phyloP scores from a whole-genome alignment of 768 basidiomycete species.

The Phaeotremella fagi region DNA sequence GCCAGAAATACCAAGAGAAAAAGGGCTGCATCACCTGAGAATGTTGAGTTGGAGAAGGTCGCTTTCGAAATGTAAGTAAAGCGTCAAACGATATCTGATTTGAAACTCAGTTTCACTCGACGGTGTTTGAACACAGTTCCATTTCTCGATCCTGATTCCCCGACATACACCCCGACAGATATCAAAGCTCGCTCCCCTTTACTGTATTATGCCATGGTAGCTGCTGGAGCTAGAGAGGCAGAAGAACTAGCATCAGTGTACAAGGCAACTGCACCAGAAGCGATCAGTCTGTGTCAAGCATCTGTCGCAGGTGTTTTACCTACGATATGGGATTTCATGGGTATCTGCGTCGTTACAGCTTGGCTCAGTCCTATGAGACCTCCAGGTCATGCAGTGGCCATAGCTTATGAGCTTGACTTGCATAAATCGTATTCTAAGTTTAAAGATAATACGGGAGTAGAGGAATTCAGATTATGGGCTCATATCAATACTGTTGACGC shows the following conservation, averaged over 20 bases:
- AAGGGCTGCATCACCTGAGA: background rate
- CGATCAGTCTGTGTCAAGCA: background rate
- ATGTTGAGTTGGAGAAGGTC: background rate
- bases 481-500: background rate
- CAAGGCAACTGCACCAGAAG: background rate
- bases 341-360: background rate
- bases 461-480: background rate
- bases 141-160: background rate
- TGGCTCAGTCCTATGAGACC: background rate
- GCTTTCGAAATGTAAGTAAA: background rate
- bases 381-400: background rate
- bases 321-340: background rate
- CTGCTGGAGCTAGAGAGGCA: background rate
- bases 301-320: background rate
- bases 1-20: background rate
- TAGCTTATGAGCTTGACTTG: background rate
- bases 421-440: background rate
- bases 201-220: background rate
- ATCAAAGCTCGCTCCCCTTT: background rate
- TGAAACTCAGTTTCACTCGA: background rate
- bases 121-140: background rate
- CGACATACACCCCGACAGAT: background rate
- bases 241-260: background rate
- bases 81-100: background rate
- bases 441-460: background rate